Evolutionary conservation across 2,329 filamentous ascomycete species (phyloP), one percentile per base, ranked within the genome.

Genomic region (Cercospora janseana): DNA sequence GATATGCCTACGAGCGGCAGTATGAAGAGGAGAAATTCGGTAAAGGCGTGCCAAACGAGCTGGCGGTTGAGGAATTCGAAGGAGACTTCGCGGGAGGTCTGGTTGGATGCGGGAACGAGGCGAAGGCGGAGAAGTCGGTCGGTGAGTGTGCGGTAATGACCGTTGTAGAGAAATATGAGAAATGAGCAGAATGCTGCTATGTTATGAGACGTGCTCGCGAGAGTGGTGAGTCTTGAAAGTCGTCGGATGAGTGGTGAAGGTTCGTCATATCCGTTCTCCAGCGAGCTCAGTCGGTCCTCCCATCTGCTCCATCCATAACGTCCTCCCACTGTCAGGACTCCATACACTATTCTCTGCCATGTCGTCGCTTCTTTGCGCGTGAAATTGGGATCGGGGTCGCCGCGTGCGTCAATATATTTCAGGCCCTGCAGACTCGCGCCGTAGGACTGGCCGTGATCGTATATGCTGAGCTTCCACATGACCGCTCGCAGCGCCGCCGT

Each of bases 31-130:
- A 98, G 76, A 63, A 98, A 98, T 68, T 98, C 93, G 20, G 93
- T 98, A 64, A 98, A 95, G n/a, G 93, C 93, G 71, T 98, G 93
- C 93, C 93, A 98, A 28, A 98, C 93, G 8, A 98, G 82, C 72
- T 98, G 93, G 40, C 93, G 85, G 69, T 98, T 98, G 42, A 97
- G 81, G 64, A 96, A 97, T 71, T 98, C 93, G 66, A 98, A 97
- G 1, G 88, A 95, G 20, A 98, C 91, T 70, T 97, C 90, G 24
- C 92, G 81, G 66, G 83, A 88, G 57, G 94, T 86, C 66, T 95
- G 88, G 64, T 82, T 89, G 3, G 86, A 91, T 4, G 87, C 86
- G 6, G 93, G 87, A 3, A 89, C 86, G 35, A 98, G 80, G 48
- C 92, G 85, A 69, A 98, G 85, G 51, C 87, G 80, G 47, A 98